Percentiles rank a stretch among this genome's conserved stretches.
These are phyloP conservation scores for Pichia rugopelliculosa DNA, from an alignment of 805 yeast genomes.

Conservation along the genomic window DNA sequence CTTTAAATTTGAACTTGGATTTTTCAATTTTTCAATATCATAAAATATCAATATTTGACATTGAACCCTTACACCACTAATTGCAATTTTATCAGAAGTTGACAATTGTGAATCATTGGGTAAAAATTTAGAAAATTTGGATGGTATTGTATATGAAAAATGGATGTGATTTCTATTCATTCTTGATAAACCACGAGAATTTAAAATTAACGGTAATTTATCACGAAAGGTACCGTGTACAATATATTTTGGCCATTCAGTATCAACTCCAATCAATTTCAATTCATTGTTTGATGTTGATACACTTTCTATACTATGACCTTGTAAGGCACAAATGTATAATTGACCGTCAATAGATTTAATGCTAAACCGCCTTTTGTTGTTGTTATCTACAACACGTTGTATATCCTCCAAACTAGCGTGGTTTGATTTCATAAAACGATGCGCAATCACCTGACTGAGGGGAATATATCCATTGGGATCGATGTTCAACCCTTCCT, in stretches of 20 bases:
- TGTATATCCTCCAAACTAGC: conserved; percentile 51
- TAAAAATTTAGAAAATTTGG: conserved; percentile 15
- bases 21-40: conserved; percentile 42
- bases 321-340: conserved; percentile 83
- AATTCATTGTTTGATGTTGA: conserved; percentile 29
- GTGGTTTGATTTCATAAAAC: conserved; percentile 48
- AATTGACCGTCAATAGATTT: conserved; percentile 7
- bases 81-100: conserved; percentile 26
- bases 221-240: conserved; percentile 73
- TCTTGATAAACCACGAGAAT: conserved; percentile 48
- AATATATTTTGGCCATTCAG: conserved; percentile 42
- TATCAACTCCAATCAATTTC: conserved; percentile 9
- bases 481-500: conserved; percentile 60
- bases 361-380: conserved; percentile 59
- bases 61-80: conserved; percentile 68
- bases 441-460: conserved; percentile 44
- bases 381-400: conserved; percentile 55
- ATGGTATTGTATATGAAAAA: conserved; percentile 56
- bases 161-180: conserved; percentile 86
- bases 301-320: conserved; percentile 61
- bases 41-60: conserved; percentile 56
- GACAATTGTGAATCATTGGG: neutral
- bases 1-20: conserved; percentile 35
- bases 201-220: conserved; percentile 41
- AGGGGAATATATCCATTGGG: conserved; percentile 58